phyloP scores from a whole-genome alignment of 2,329 filamentous ascomycete species.

The Aspergillus persii region DNA sequence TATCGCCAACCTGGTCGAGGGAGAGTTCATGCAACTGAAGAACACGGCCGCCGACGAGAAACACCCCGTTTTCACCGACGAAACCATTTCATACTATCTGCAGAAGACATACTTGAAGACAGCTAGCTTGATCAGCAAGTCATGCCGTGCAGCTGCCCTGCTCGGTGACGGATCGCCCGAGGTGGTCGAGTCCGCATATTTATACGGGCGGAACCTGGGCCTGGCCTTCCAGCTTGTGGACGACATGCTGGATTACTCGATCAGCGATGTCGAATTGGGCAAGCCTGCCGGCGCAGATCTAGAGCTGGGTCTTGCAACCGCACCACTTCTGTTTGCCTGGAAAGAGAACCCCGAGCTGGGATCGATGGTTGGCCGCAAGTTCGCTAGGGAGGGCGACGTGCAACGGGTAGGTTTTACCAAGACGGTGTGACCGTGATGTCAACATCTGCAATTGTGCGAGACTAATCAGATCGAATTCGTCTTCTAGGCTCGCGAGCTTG shows the following conservation, averaged over 20 bases:
- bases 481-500: constrained; percentile 76
- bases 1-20: constrained; percentile 95
- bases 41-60: constrained; percentile 89
- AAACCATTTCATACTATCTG: constrained; percentile 87
- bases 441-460: background rate
- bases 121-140: constrained; percentile 93
- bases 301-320: constrained; percentile 88
- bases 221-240: constrained; percentile 96
- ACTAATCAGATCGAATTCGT: background rate
- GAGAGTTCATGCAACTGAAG: constrained; percentile 99
- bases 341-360: constrained; percentile 82
- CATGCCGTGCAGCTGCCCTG: constrained; percentile 83
- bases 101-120: constrained; percentile 99
- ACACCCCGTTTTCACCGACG: constrained; percentile 80
- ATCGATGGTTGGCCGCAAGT: constrained; percentile 86
- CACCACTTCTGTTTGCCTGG: constrained; percentile 94
- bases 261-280: constrained; percentile 77
- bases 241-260: constrained; percentile 95
- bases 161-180: constrained; percentile 73
- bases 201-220: constrained; percentile 89
- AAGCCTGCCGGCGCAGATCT: constrained; percentile 95
- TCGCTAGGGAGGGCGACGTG: constrained; percentile 79
- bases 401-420: constrained; percentile 61
- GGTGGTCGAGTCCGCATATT: constrained; percentile 87
- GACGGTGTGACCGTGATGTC: background rate